Evolutionary conservation across 2,329 filamentous ascomycete genomes (phyloP).

Genomic region (Teratosphaeria destructans): DNA sequence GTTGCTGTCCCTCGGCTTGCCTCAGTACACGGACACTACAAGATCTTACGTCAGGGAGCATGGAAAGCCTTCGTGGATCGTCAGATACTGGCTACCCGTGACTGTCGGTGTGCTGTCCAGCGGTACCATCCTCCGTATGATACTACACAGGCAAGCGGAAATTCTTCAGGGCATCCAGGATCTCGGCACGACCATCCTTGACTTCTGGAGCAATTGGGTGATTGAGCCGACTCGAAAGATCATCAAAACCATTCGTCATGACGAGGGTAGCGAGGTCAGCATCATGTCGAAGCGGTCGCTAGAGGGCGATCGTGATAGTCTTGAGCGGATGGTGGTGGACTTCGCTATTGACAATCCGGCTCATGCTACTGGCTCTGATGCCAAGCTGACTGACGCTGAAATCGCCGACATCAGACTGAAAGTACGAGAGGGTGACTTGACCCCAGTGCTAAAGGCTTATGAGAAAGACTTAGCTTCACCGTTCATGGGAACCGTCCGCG

Average conservation of each 20-base stretch:
- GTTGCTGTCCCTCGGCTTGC: slow-evolving; percentile 60
- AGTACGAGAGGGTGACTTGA: slow-evolving; percentile 85
- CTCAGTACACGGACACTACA: slow-evolving; percentile 52
- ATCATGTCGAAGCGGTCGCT: slow-evolving; percentile 93
- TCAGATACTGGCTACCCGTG: slow-evolving; percentile 83
- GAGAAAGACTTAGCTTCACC: slow-evolving; percentile 79
- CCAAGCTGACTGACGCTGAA: slow-evolving; percentile 52
- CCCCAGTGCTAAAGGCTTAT: slow-evolving; percentile 80
- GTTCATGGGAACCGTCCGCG: slow-evolving; percentile 69
- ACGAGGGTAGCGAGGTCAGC: slow-evolving; percentile 84
- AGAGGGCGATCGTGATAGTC: slow-evolving; percentile 76
- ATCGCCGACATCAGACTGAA: slow-evolving; percentile 65
- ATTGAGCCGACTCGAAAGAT: slow-evolving; percentile 74
- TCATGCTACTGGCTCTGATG: slow-evolving; percentile 37
- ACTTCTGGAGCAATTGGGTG: slow-evolving; percentile 97
- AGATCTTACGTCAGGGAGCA: slow-evolving; percentile 49
- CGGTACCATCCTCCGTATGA: slow-evolving; percentile 71
- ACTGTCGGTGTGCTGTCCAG: slow-evolving; percentile 65
- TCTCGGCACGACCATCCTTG: slow-evolving; percentile 65
- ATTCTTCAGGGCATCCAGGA: slow-evolving; percentile 72
- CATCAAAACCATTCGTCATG: slow-evolving; percentile 84
- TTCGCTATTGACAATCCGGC: slow-evolving; percentile 78
- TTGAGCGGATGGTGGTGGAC: slow-evolving; percentile 97
- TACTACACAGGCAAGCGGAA: slow-evolving; percentile 64
- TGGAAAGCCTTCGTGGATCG: slow-evolving; percentile 62